A percentile compares a stretch with the other conserved stretches of the same genome.
Conservation (phyloP, 2,329 filamentous ascomycete genomes). For the Fusarium pseudonygamai region DNA sequence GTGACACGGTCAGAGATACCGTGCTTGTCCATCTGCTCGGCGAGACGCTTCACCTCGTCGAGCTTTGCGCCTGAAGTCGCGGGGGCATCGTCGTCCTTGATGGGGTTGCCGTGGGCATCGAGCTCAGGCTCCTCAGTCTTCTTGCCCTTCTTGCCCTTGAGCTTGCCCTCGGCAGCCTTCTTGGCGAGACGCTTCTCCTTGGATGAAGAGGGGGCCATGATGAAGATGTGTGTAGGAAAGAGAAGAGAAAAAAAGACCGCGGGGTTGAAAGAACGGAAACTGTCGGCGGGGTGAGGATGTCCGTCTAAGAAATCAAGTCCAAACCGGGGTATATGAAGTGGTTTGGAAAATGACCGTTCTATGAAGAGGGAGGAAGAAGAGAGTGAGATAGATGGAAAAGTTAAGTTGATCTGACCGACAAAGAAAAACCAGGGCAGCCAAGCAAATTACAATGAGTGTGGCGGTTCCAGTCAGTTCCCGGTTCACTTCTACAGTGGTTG, state of each 20-base stretch:
- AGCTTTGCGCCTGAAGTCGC: constrained; percentile 77
- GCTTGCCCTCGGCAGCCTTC: constrained; percentile 75
- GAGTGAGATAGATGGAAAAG: constrained; percentile 28
- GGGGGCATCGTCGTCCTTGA: constrained; percentile 67
- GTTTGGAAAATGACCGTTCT: constrained; percentile 39
- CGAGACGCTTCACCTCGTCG: constrained; percentile 85
- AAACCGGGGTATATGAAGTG: constrained; percentile 36
- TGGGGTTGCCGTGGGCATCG: constrained; percentile 68
- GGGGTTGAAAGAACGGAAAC: constrained; percentile 42
- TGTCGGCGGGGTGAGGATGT: constrained; percentile 34
- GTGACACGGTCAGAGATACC: constrained; percentile 98
- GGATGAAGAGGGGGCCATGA: constrained; percentile 71
- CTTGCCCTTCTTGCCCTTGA: constrained; percentile 72
- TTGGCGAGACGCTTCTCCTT: constrained; percentile 78
- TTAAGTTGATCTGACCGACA: constrained; percentile 31
- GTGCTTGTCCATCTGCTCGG: constrained; percentile 93
- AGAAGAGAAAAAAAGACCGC: constrained; percentile 30
- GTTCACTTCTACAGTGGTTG: constrained; percentile 32
- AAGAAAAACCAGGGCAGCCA: constrained; percentile 35
- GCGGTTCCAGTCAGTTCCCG: constrained; percentile 42
- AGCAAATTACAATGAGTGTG: constrained; percentile 41
- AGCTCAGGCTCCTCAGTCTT: constrained; percentile 77
- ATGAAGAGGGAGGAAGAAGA: constrained; percentile 27
- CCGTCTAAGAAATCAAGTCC: constrained; percentile 36
- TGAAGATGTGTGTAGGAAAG: constrained; percentile 13